Base-by-base conservation (phyloP, 805 yeast species). In the Saturnispora hagleri region DNA sequence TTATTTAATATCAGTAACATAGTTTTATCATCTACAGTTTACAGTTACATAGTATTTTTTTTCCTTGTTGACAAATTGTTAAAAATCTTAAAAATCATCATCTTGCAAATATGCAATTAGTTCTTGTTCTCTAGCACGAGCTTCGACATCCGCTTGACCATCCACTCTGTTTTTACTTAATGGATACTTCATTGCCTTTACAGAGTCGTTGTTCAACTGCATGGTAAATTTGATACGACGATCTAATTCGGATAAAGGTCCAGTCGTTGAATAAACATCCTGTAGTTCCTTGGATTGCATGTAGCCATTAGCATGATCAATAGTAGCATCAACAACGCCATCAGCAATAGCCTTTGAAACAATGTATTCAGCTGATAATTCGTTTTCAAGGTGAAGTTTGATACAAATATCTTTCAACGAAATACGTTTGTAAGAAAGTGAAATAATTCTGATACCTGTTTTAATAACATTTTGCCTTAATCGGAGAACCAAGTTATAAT, bases 281-380 rank as follows among this genome's bases (percentile, higher is more conserved):
- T 81, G 71, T 53, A 88, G 71, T 67, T 93, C 99, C 59, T 81
- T 84, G 38, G 95, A 84, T 70, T 89, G 90, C 86, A 93, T 90
- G 66, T 73, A 90, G 2, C 97, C 97, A 56, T 80, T 75, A 64
- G 87, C 88, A 69, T 90, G 97, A 66, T 93, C 87, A 59, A 93
- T 86, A 51, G 81, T 79, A 3, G 99, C 98, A 63, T 93, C 98
- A 65, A 93, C 88, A 49, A 93, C 98, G 54, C 96, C 97, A 66
- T 93, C 99, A 62, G 96, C 82, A 53, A 93, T 91, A 26, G 97
- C 93, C 73, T 93, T 91, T 38, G 97, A 88, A 22, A 93, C 96
- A 67, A 93, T 89, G 67, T 91, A 93, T 72, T 93, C 99, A 1
- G 97, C 96, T 60, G 91, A 84, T 63, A 93, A 90, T 72, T 93